phyloP scores from a whole-genome alignment of 1,139 yeast species.

The Kluyveromyces sp. region DNA sequence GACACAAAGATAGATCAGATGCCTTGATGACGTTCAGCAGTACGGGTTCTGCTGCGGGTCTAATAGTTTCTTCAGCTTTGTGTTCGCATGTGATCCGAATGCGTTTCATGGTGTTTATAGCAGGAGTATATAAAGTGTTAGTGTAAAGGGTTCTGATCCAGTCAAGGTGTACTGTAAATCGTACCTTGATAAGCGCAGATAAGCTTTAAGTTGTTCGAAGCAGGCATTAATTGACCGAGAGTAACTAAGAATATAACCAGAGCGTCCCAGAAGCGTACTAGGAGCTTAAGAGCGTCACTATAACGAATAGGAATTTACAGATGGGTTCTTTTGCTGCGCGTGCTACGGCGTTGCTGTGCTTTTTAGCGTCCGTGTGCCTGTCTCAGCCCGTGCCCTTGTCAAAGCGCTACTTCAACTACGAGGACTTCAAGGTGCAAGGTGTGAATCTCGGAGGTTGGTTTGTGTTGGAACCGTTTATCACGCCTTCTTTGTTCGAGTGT shows the following conservation, averaged over 20 bases:
- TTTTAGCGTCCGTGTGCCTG: not conserved
- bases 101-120: not conserved
- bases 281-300: no score
- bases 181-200: not conserved
- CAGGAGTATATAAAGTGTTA: not conserved
- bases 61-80: no score
- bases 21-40: not conserved
- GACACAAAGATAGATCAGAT: not conserved
- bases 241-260: not conserved
- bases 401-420: conserved; percentile 25
- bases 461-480: conserved; percentile 78
- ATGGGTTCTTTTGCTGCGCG: not conserved
- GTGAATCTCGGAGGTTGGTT: conserved; percentile 93
- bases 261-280: no score
- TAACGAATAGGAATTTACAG: no score
- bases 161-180: no score
- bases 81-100: not conserved
- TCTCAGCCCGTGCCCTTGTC: conserved; percentile 4
- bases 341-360: not conserved
- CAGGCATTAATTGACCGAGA: no score
- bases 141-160: no score
- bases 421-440: conserved; percentile 47
- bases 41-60: no score
- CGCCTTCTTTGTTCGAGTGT: conserved; percentile 69
- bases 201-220: no score